Conservation (phyloP, 495 filamentous ascomycete species). For the Pyronema domesticum region DNA sequence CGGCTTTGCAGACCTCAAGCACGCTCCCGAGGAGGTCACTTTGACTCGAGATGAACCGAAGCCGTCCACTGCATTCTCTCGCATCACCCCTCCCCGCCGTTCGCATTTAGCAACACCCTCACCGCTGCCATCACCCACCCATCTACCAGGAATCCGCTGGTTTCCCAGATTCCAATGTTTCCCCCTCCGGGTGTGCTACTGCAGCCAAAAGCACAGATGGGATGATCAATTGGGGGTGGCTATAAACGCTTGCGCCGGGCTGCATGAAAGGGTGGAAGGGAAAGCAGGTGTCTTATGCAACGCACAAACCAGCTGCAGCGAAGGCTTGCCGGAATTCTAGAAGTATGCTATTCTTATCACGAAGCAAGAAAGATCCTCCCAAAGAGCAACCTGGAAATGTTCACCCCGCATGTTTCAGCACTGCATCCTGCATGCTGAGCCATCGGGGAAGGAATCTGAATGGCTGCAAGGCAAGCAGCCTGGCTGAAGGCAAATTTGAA, state of each 20-base stretch:
- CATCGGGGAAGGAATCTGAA: too few relatives aligned
- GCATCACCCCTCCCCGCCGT: too few relatives aligned
- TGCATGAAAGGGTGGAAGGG: background rate
- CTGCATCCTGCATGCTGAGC: background rate
- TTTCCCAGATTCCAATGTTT: too few relatives aligned
- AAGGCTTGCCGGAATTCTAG: background rate
- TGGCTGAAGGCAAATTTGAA: too few relatives aligned
- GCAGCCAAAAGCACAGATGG: background rate
- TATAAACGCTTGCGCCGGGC: background rate
- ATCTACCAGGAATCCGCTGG: too few relatives aligned
- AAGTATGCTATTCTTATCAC: background rate
- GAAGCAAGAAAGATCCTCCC: background rate
- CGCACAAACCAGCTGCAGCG: conserved; percentile 2
- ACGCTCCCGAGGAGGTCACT: too few relatives aligned
- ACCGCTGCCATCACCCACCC: too few relatives aligned
- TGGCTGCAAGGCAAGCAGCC: too few relatives aligned
- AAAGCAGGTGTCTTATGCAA: background rate
- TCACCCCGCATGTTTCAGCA: background rate
- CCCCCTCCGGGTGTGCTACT: background rate
- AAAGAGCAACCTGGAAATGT: background rate
- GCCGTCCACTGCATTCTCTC: too few relatives aligned
- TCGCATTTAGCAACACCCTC: too few relatives aligned
- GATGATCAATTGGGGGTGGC: background rate
- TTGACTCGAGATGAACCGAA: too few relatives aligned
- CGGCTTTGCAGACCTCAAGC: too few relatives aligned